Conservation (phyloP, 441 rosid species). For the Adansonia grandidieri region DNA sequence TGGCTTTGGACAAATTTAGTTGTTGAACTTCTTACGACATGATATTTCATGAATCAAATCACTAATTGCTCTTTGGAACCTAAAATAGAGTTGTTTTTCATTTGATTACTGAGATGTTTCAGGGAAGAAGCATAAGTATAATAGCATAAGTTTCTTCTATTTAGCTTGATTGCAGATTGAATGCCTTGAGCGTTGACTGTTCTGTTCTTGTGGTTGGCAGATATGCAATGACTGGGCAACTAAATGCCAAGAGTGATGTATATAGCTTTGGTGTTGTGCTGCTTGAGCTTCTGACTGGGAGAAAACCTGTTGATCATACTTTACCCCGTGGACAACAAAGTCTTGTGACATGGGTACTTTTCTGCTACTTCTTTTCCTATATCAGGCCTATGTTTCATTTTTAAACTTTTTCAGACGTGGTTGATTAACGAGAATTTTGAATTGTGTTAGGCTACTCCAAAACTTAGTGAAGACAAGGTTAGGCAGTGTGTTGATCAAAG, state of each 20-base stretch:
- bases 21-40: background rate
- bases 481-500: slow-evolving; percentile 77
- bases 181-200: slow-evolving; percentile 22
- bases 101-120: slow-evolving; percentile 20
- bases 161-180: slow-evolving; percentile 23
- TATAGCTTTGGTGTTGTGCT: slow-evolving; percentile 82
- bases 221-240: slow-evolving; percentile 77
- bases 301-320: slow-evolving; percentile 79
- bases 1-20: background rate
- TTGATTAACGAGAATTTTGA: slow-evolving; percentile 20
- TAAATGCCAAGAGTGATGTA: slow-evolving; percentile 77
- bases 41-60: background rate
- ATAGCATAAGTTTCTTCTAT: background rate
- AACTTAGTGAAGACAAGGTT: slow-evolving; percentile 78
- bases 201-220: slow-evolving; percentile 38
- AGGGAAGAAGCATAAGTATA: slow-evolving; percentile 14
- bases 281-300: slow-evolving; percentile 73
- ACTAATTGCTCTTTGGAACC: background rate
- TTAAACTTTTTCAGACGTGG: slow-evolving; percentile 15
- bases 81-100: background rate
- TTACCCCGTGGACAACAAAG: slow-evolving; percentile 79
- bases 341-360: slow-evolving; percentile 76
- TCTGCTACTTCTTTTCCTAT: slow-evolving; percentile 16
- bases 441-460: slow-evolving; percentile 65
- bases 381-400: slow-evolving; percentile 12